Conservation (phyloP, 2,329 filamentous ascomycete genomes). For the Fusarium bulbicola region DNA sequence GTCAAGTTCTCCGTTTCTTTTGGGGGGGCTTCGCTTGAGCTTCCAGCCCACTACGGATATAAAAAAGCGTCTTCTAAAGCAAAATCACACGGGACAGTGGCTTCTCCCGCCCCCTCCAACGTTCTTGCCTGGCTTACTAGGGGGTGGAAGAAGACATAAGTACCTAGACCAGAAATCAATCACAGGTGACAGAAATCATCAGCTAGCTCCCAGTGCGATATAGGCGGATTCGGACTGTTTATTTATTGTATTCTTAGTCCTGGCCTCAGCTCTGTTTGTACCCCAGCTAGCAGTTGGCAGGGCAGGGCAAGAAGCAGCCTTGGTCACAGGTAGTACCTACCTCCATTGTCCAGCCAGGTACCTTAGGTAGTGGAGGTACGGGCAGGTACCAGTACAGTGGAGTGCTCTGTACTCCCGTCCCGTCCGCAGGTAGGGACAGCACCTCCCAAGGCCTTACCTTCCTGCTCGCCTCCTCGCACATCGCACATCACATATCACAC, state of each 20-base stretch:
- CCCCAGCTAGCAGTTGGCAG: conserved; percentile 1
- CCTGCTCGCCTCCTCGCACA: conserved; percentile 28
- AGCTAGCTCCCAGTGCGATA: neutral
- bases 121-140: conserved; percentile 5
- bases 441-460: conserved; percentile 26
- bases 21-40: neutral
- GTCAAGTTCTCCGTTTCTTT: neutral
- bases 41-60: conserved; percentile 2
- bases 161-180: neutral
- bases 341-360: neutral
- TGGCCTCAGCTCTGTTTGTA: neutral
- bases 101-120: conserved; percentile 4
- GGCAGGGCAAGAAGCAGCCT: neutral
- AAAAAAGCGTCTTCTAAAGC: neutral
- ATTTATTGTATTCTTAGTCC: neutral
- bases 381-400: neutral
- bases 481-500: conserved; percentile 22
- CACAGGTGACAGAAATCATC: neutral
- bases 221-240: neutral
- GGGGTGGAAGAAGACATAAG: neutral
- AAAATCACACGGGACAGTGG: conserved; percentile 5
- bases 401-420: neutral
- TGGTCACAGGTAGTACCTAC: neutral
- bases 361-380: neutral
- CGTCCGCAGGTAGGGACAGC: neutral